These are phyloP conservation scores for Ettlia oleoabundans DNA, from an alignment of 139 green algal species.

Conservation along the genomic window DNA sequence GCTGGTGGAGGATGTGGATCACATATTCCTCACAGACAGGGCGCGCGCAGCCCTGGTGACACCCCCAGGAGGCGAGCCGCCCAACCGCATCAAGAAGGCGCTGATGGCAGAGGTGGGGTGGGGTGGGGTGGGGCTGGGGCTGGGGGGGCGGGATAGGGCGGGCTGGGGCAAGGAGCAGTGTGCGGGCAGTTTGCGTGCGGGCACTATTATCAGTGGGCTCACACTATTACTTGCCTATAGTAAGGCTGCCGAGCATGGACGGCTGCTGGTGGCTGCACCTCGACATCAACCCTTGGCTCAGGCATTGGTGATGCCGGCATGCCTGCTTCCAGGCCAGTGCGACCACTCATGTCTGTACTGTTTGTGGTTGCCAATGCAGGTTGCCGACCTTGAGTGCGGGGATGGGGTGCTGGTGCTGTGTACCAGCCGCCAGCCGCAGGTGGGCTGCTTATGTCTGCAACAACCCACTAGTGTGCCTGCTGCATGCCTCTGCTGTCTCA, in stretches of 20 bases:
- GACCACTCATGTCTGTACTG: too few relatives aligned
- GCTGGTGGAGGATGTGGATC: slow-evolving; percentile 90
- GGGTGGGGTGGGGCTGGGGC: background rate
- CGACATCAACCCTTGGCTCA: background rate
- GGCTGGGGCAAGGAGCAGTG: too few relatives aligned
- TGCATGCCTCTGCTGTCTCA: background rate
- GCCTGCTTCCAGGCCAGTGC: background rate
- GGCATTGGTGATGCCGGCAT: background rate
- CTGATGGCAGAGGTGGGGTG: slow-evolving; percentile 77
- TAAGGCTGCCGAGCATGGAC: too few relatives aligned
- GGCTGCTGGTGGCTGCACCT: background rate
- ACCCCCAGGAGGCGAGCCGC: slow-evolving; percentile 60
- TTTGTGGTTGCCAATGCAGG: slow-evolving; percentile 15
- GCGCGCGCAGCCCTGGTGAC: slow-evolving; percentile 82
- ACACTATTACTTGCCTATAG: too few relatives aligned
- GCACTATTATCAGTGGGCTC: too few relatives aligned
- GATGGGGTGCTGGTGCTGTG: slow-evolving; percentile 62
- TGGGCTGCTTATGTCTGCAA: slow-evolving; percentile 14
- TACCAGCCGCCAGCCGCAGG: slow-evolving; percentile 69
- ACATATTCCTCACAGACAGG: slow-evolving; percentile 90
- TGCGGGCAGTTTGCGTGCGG: too few relatives aligned
- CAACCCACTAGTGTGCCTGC: background rate
- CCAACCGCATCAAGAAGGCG: slow-evolving; percentile 89
- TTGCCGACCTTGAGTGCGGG: slow-evolving; percentile 52
- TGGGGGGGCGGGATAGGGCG: background rate